These are phyloP conservation scores for Salvia sclarea DNA, from an alignment of 305 asterid genomes.

Conservation along the genomic window DNA sequence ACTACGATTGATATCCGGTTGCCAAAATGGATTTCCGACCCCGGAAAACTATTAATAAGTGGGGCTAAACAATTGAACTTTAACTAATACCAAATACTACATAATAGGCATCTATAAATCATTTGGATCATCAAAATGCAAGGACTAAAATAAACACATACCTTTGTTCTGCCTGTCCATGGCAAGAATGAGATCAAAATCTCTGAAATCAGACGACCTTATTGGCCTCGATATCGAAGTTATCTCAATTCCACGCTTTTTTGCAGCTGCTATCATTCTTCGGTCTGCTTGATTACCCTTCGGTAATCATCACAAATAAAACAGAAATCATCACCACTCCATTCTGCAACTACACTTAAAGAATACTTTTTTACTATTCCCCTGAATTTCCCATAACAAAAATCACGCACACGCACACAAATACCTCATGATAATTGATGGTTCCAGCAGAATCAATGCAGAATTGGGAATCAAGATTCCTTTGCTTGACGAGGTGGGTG, in stretches of 20 bases:
- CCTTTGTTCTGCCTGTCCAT: conserved; percentile 91
- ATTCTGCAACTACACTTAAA: not conserved
- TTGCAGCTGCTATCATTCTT: conserved; percentile 91
- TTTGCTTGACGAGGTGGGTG: conserved; percentile 61
- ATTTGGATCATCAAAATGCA: not conserved
- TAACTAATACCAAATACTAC: not conserved
- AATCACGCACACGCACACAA: not conserved
- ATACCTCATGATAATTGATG: conserved; percentile 73
- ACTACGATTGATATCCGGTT: too few relatives aligned
- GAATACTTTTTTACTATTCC: not conserved
- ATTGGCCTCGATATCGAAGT: conserved; percentile 86
- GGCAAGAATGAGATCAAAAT: conserved; percentile 88
- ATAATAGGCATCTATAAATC: not conserved
- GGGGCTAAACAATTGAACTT: too few relatives aligned
- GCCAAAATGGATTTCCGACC: too few relatives aligned
- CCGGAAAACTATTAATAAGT: too few relatives aligned
- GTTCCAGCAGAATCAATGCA: conserved; percentile 88
- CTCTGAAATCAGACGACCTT: conserved; percentile 70
- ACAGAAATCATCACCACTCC: conserved; percentile 13
- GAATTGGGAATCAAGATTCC: conserved; percentile 59
- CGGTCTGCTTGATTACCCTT: conserved; percentile 92
- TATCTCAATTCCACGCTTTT: conserved; percentile 76
- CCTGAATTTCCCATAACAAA: not conserved
- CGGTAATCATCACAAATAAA: not conserved
- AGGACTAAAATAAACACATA: conserved; percentile 23